Evolutionary conservation across 805 yeast genomes (phyloP).

Genomic region (Saccharomycodes ludwigii): DNA sequence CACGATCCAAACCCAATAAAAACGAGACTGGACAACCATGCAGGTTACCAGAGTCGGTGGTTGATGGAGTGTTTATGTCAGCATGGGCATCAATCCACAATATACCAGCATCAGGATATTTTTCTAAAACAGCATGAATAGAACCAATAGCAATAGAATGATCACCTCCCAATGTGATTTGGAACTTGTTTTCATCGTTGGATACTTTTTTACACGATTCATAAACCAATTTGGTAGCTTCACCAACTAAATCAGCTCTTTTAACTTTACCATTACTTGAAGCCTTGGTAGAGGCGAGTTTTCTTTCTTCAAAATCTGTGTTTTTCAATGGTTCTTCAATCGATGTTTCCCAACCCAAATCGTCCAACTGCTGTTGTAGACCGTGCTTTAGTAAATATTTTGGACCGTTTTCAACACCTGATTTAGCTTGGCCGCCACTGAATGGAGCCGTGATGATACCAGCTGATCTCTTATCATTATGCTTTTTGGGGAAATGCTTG

Average conservation of each 20-base stretch:
- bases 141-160: slow-evolving; percentile 95
- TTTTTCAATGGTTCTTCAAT: slow-evolving; percentile 42
- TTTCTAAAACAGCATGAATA: slow-evolving; percentile 66
- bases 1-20: slow-evolving; percentile 66
- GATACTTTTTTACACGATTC: slow-evolving; percentile 44
- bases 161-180: slow-evolving; percentile 90
- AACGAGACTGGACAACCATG: slow-evolving; percentile 97
- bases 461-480: slow-evolving; percentile 24
- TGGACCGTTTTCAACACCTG: slow-evolving; percentile 95
- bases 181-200: slow-evolving; percentile 39
- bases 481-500: slow-evolving; percentile 40
- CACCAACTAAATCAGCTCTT: slow-evolving; percentile 68
- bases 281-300: slow-evolving; percentile 17
- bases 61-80: slow-evolving; percentile 79
- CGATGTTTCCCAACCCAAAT: slow-evolving; percentile 60
- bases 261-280: slow-evolving; percentile 37
- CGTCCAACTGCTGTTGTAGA: slow-evolving; percentile 44
- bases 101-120: slow-evolving; percentile 77
- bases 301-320: slow-evolving; percentile 31
- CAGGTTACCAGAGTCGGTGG: slow-evolving; percentile 78
- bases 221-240: slow-evolving; percentile 53
- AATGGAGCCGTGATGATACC: slow-evolving; percentile 85
- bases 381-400: slow-evolving; percentile 64
- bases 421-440: slow-evolving; percentile 89
- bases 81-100: slow-evolving; percentile 98